Evolutionary conservation across 805 yeast genomes (phyloP), one percentile per base, ranked within the genome.

Genomic region (Saturnispora ahearnii): DNA sequence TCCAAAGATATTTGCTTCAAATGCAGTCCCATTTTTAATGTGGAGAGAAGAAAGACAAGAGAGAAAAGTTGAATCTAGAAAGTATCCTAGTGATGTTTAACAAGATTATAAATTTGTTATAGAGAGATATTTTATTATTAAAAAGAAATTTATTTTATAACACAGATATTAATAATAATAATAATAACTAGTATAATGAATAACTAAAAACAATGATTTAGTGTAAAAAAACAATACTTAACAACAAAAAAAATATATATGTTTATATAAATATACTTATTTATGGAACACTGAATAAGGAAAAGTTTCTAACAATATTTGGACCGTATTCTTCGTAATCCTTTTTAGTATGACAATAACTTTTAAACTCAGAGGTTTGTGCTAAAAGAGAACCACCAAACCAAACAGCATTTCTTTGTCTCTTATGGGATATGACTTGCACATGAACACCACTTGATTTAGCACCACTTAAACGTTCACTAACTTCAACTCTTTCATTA

Each of bases 321-420:
- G 99, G 99, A 32, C 99, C 99, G 62, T 84, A 84, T 71, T 93
- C 99, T 63, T 93, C 99, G 68, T 93, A 93, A 64, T 93, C 99
- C 63, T 84, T 83, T 73, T 93, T 93, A 24, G 99, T 91, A 72
- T 93, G 93, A 67, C 98, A 93, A 69, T 90, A 90, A 67, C 95
- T 81, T 69, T 85, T 87, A 72, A 93, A 93, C 70, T 93, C 99
- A 22, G 95, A 82, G 10, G 99, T 93, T 72, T 91, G 98, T 1
- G 99, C 98, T 64, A 93, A 76, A 58, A 93, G 73, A 21, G 96
- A 86, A 58, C 99, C 99, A 59, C 99, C 99, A 65, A 91, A 93
- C 99, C 99, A 93, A 52, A 93, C 99, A 3, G 99, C 99, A 63
- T 93, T 88, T 67, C 96, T 80, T 73, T 93, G 99, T 70, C 93